Evolutionary conservation across 2,329 filamentous ascomycete species (phyloP), one percentile per base, ranked within the genome.

Genomic region (Cercospora citrullina): DNA sequence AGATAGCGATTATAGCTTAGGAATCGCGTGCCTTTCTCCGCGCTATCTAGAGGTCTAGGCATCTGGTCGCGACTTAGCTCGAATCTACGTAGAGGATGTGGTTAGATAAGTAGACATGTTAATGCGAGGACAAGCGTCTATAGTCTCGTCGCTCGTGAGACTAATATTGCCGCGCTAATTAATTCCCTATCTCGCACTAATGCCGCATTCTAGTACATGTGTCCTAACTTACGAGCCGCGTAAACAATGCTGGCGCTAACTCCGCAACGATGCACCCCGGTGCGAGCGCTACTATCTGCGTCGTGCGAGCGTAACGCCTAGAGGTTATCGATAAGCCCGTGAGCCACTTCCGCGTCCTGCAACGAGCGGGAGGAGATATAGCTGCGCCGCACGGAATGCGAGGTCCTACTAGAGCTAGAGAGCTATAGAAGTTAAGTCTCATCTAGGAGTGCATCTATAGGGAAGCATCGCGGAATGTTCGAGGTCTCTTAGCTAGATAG

Each of bases 1-100:
- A 60, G 30, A 31, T 31, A 4, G 58, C 31, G 57, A 60, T 60
- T 14, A 60, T 60, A 16, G 57, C 57, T 60, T 60, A 14, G 57
- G 28, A 31, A 21, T 60, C 31, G 16, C 57, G 30, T 39, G 57
- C 28, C n/a, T 60, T 31, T 36, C 57, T 60, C 31, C 28, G 28
- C 31, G 28, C 57, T 33, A 5, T 60, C 16, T 30, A 21, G 30
- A 2, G 28, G 26, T 60, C 57, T 12, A 60, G 31, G 31, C 31
- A 12, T 60, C 18, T 60, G 18, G 28, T 31, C n/a, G 28, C 57
- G 57, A 28, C 30, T 36, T 5, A 33, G 31, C 57, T 60, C 28
- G 57, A 31, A 23, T 33, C 26, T 60, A 39, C 57, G 57, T 31
- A 10, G 57, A 60, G 28, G 28, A 60, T 55, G 57, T 36, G 57